phyloP scores from a whole-genome alignment of 108 stramenopile genomes.

The Seminavis robusta region DNA sequence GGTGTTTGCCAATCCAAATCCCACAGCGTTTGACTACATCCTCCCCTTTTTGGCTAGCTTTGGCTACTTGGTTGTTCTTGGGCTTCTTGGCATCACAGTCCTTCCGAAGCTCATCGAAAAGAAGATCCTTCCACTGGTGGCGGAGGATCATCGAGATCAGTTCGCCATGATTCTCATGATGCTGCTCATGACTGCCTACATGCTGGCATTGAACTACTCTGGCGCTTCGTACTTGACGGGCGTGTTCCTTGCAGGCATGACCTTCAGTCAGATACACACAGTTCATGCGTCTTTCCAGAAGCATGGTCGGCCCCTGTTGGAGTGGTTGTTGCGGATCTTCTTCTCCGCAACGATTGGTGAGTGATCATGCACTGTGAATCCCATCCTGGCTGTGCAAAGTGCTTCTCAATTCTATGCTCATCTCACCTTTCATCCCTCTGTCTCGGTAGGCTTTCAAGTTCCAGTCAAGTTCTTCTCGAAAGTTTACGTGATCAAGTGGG shows the following conservation, averaged over 20 bases:
- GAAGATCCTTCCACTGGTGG: constrained; percentile 18
- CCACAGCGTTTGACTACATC: constrained; percentile 27
- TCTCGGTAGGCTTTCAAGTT: constrained; percentile 20
- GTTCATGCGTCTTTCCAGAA: constrained; percentile 41
- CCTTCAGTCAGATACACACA: constrained; percentile 36
- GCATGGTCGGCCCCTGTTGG: constrained; percentile 26
- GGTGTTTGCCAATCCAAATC: constrained; percentile 23
- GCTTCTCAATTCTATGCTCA: no score
- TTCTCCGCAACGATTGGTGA: constrained; percentile 60
- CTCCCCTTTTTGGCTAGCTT: constrained; percentile 36
- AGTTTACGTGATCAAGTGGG: constrained; percentile 30
- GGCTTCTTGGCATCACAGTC: constrained; percentile 27
- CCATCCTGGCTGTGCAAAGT: no score
- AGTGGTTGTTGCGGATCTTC: constrained; percentile 54
- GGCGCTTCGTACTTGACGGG: constrained; percentile 39
- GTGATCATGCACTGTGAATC: no score
- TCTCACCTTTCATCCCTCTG: no score
- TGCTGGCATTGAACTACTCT: constrained; percentile 40
- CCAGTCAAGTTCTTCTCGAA: constrained; percentile 15
- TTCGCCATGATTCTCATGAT: constrained; percentile 27
- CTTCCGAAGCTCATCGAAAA: constrained; percentile 36
- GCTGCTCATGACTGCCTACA: constrained; percentile 20
- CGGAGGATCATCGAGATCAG: constrained; percentile 21
- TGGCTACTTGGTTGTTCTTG: constrained; percentile 42
- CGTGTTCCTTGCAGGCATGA: constrained; percentile 39